Evolutionary conservation across 352 stramenopile genomes (phyloP).

Genomic region (Phytophthora chlamydospora): DNA sequence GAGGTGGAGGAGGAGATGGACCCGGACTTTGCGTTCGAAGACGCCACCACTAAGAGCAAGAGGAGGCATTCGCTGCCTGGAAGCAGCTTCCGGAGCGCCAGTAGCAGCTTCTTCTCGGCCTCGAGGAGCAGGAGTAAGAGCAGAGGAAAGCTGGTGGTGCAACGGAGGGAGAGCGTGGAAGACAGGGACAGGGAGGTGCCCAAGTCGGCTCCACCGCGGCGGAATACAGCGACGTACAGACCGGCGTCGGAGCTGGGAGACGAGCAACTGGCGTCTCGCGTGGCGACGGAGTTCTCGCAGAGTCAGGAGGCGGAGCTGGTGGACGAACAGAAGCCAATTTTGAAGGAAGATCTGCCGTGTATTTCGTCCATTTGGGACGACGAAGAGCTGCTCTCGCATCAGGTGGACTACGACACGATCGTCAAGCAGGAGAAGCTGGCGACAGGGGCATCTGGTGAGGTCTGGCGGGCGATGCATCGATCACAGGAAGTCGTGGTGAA

Average conservation of each 20-base stretch:
- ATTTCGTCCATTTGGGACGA: constrained; percentile 57
- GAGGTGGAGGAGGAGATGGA: constrained; percentile 25
- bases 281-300: constrained; percentile 13
- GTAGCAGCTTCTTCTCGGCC: constrained; percentile 15
- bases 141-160: constrained; percentile 13
- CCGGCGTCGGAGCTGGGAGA: constrained; percentile 2
- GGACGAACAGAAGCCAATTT: background rate
- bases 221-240: constrained; percentile 3
- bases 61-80: constrained; percentile 30
- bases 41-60: constrained; percentile 22
- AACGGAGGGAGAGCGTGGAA: constrained; percentile 16
- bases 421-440: constrained; percentile 39
- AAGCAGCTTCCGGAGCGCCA: constrained; percentile 14
- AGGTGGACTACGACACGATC: constrained; percentile 50
- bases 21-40: constrained; percentile 55
- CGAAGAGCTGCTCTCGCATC: constrained; percentile 59
- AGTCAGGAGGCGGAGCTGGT: constrained; percentile 5
- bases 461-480: constrained; percentile 54
- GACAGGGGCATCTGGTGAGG: constrained; percentile 43
- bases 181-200: constrained; percentile 8
- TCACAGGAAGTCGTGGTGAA: constrained; percentile 50
- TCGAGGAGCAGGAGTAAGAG: constrained; percentile 17
- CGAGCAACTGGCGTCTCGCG: constrained; percentile 10
- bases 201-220: background rate
- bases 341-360: constrained; percentile 15